These are phyloP conservation scores for Trypanosomatidae sp. DNA, from an alignment of 208 protist species.

Conservation along the genomic window DNA sequence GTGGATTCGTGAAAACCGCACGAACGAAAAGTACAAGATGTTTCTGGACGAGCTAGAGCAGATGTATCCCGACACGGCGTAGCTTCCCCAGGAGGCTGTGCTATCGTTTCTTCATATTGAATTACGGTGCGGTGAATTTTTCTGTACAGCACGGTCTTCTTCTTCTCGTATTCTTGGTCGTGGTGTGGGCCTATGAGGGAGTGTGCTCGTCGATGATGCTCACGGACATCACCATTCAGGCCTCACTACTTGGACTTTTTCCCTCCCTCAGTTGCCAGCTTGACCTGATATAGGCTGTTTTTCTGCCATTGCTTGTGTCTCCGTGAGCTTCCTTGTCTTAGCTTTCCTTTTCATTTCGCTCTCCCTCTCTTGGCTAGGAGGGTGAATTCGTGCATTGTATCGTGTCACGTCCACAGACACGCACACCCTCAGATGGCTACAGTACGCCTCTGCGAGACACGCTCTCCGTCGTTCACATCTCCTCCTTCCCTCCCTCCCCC, in stretches of 20 bases:
- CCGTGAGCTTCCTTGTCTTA: neutral
- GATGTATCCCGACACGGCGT: conserved; percentile 16
- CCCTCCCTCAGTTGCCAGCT: neutral
- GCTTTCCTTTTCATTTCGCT: neutral
- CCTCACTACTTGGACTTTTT: neutral
- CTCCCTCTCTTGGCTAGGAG: neutral
- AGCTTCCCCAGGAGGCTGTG: neutral
- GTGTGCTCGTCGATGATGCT: neutral
- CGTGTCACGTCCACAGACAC: neutral
- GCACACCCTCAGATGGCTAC: neutral
- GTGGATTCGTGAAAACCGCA: conserved; percentile 30
- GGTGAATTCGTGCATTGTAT: neutral
- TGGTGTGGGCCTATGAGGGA: neutral
- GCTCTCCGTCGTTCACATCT: neutral
- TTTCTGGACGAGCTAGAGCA: conserved; percentile 31
- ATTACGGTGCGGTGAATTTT: neutral
- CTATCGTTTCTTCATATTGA: neutral
- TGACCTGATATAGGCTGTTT: neutral
- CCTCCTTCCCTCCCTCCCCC: neutral
- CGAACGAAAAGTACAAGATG: conserved; percentile 27
- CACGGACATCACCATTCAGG: neutral
- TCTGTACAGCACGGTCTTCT: neutral
- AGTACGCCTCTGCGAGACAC: neutral
- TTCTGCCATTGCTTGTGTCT: neutral
- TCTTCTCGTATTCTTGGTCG: neutral